Evolutionary conservation across 345 rosid species (phyloP), one percentile per base, ranked within the genome.

Genomic region (Populus alba): DNA sequence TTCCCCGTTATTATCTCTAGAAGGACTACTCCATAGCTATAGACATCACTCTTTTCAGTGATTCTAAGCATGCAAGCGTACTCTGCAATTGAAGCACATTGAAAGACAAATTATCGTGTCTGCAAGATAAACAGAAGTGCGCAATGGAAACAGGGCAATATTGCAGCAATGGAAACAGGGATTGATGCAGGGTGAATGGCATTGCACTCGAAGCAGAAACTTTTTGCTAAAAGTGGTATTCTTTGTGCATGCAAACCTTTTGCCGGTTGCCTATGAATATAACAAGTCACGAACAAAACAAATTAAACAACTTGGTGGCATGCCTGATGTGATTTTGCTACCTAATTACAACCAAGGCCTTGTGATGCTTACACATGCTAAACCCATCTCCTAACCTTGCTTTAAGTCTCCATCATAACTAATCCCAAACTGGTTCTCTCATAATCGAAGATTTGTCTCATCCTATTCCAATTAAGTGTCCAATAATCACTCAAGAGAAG

Each of bases 1-100:
- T 92, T 95, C 2, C 98, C 95, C 0, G 98, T 90, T 85, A 93
- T 83, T 65, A 90, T 90, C 89, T 95, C 98, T 27, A 91, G 61
- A 22, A 95, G 68, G 18, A 95, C 93, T 1, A 95, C 97, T 68
- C 98, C 98, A 8, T 83, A 95, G 77, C 97, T 91, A 61, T 89
- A 93, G 4, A 92, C 97, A 20, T 95, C 98, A 78, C 94, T 90
- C 80, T 91, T 91, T 53, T 85, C 90, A 0, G 94, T 90, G 20
- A 93, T 90, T 75, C 80, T 90, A 55, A 88, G 79, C 90, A 81
- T 89, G 35, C 89, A 91, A 9, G 85, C 98, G 75, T 90, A 92
- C 73, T 95, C 98, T 95, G 85, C 81, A 61, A 49, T n/a, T 57
- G 27, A 57, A 55, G n/a, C 61, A 8, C 61, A 8, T 20, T 18